phyloP scores from a whole-genome alignment of 371 early-diverging fungal genomes.

The Mortierella sp. region DNA sequence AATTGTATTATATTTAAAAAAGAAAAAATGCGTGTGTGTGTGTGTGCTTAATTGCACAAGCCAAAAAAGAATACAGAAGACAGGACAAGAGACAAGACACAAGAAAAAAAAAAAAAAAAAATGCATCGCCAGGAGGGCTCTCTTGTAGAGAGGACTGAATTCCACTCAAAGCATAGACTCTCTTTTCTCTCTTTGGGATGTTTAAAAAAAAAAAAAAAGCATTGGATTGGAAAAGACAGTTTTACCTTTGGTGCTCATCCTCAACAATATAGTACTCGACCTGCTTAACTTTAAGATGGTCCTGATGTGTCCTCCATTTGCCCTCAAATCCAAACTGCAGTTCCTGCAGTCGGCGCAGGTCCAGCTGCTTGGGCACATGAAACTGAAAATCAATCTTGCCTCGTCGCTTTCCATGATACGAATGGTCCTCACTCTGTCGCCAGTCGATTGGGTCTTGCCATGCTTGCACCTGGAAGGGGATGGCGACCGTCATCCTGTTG shows the following conservation, averaged over 20 bases:
- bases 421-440: slow-evolving; percentile 29
- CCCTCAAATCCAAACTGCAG: slow-evolving; percentile 43
- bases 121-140: no score
- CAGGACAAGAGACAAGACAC: no score
- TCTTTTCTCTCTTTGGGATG: no score
- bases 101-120: neutral
- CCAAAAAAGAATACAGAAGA: no score
- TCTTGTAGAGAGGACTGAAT: no score
- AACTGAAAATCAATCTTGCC: slow-evolving; percentile 44
- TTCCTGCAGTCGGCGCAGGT: slow-evolving; percentile 24
- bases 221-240: no score
- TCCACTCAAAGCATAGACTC: no score
- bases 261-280: slow-evolving; percentile 39
- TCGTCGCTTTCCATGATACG: slow-evolving; percentile 40
- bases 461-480: slow-evolving; percentile 35
- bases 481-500: slow-evolving; percentile 24
- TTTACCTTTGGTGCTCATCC: slow-evolving; percentile 43
- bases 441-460: slow-evolving; percentile 47
- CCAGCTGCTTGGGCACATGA: slow-evolving; percentile 46
- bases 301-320: slow-evolving; percentile 31
- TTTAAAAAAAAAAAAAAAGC: neutral
- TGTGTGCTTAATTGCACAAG: no score
- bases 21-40: no score
- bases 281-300: slow-evolving; percentile 29
- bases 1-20: no score